Evolutionary conservation across 2,329 filamentous ascomycete genomes (phyloP), one percentile per base, ranked within the genome.

Genomic region (Xylaria sp.): DNA sequence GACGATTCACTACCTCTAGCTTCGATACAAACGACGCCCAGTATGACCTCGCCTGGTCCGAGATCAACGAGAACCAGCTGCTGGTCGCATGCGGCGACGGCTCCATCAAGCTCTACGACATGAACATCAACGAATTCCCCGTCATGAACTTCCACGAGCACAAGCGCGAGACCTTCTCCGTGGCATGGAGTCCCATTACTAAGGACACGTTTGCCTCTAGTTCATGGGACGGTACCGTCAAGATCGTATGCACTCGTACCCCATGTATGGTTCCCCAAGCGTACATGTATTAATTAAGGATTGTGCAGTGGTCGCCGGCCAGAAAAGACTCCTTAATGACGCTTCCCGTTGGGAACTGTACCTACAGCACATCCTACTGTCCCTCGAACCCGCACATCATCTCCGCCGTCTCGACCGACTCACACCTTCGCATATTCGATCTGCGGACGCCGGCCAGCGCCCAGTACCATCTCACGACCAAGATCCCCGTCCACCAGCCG

Each of bases 21-120:
- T 99, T 93, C 76, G 93, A 97, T 69, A 99, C 94, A 9, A 95
- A 97, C 77, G 94, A 99, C 73, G 90, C 92, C 41, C 88, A 97
- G 61, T 99, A 96, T 74, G 94, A 99, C 74, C 80, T 94, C 48
- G 84, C 92, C 21, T 97, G 94, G 92, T 96, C 92, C 17, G 94
- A 99, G 77, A 85, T 91, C 63, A 92, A 99, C 77, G 93, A 97
- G 76, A 96, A 94, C 74, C 94, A 99, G 76, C 78, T 97, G 47
- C 82, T 96, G 18, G 88, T 89, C 1, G 92, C 92, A 0, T 92
- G 90, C 63, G 94, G 94, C 60, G 94, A 99, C 75, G 94, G 94
- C 50, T 93, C 90, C 50, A 83, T 99, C 67, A 97, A 97, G 76
- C 84, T 99, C 43, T 99, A 94, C 73, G 94, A 99, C 74, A 83